These are phyloP conservation scores for Thozetella sp. DNA, from an alignment of 495 filamentous ascomycete genomes.

Conservation along the genomic window DNA sequence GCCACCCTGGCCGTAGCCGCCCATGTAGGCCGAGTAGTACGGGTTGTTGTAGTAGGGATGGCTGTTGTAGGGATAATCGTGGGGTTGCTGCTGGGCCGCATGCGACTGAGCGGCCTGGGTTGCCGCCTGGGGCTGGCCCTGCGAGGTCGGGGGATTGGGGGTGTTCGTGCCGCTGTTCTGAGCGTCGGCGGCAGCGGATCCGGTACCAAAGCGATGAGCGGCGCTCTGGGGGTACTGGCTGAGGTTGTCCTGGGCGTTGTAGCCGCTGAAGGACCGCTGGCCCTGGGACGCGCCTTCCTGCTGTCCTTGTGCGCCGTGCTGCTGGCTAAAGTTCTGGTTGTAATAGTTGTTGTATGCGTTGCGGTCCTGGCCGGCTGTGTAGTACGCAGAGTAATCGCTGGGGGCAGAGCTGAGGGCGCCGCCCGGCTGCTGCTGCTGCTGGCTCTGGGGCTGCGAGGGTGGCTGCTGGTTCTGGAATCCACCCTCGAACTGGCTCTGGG, in stretches of 20 bases:
- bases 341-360: constrained; percentile 81
- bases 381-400: constrained; percentile 83
- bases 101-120: constrained; percentile 47
- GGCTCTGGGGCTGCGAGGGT: constrained; percentile 48
- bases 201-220: constrained; percentile 40
- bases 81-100: constrained; percentile 58
- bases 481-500: constrained; percentile 39
- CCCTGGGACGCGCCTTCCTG: constrained; percentile 74
- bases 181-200: constrained; percentile 62
- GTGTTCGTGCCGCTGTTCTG: constrained; percentile 87
- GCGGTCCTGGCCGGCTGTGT: constrained; percentile 77
- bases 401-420: constrained; percentile 72
- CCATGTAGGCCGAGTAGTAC: constrained; percentile 81
- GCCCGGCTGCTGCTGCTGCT: constrained; percentile 49
- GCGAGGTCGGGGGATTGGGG: constrained; percentile 73
- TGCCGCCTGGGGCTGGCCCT: constrained; percentile 57
- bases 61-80: constrained; percentile 66
- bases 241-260: constrained; percentile 73
- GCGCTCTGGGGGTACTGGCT: constrained; percentile 75
- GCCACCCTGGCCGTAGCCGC: constrained; percentile 60
- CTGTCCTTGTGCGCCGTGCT: constrained; percentile 58
- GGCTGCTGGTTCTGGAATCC: constrained; percentile 63
- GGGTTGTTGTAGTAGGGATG: constrained; percentile 83
- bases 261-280: constrained; percentile 73
- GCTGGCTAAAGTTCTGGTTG: constrained; percentile 69